These are phyloP conservation scores for Diaporthe velutina DNA, from an alignment of 2,329 filamentous ascomycete genomes.

Conservation along the genomic window DNA sequence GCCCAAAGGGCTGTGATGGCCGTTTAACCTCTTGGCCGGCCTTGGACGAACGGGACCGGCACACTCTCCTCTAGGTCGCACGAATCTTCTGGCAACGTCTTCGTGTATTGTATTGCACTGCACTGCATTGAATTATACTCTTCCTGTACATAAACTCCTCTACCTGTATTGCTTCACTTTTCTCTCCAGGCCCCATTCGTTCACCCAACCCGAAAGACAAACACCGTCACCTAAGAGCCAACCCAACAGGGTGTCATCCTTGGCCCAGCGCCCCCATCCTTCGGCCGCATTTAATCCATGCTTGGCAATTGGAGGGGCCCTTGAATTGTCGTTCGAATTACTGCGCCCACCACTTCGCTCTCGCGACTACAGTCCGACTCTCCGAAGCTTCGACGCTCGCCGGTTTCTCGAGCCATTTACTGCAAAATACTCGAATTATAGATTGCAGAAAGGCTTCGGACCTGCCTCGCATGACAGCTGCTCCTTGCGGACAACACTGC, in stretches of 20 bases:
- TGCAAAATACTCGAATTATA: neutral
- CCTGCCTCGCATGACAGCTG: conserved; percentile 37
- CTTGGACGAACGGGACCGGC: conserved; percentile 14
- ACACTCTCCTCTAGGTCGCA: conserved; percentile 1
- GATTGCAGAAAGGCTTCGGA: neutral
- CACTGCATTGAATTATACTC: neutral
- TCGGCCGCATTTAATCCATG: conserved; percentile 30
- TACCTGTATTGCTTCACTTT: neutral
- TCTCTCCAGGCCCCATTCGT: neutral
- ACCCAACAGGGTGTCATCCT: conserved; percentile 29
- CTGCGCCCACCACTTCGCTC: conserved; percentile 12
- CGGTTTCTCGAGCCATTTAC: neutral
- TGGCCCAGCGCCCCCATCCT: conserved; percentile 8
- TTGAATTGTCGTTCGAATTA: conserved; percentile 7
- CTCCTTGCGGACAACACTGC: conserved; percentile 35
- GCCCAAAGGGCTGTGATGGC: conserved; percentile 29
- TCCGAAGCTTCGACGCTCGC: conserved; percentile 26
- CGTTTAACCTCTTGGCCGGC: conserved; percentile 25
- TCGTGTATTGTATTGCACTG: neutral
- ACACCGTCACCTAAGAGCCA: conserved; percentile 17
- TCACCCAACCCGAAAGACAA: neutral
- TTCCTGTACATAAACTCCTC: conserved; percentile 12
- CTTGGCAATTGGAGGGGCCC: conserved; percentile 34
- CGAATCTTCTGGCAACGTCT: conserved; percentile 11
- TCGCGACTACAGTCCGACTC: neutral